Base-by-base conservation (phyloP, 75 land plant genomes). In the Cryptomeria japonica region DNA sequence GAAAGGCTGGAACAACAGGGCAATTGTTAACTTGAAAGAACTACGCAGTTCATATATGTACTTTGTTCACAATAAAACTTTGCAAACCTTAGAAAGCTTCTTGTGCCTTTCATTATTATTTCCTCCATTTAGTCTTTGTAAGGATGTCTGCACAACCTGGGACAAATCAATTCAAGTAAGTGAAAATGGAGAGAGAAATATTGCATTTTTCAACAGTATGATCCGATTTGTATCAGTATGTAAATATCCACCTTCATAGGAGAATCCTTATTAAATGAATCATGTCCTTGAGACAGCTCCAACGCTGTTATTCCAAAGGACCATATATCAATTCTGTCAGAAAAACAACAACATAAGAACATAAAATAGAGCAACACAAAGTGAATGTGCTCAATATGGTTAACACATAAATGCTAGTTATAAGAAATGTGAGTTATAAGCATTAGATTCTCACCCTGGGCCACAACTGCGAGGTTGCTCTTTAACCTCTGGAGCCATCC, bases 401-500 rank as follows among this genome's bases (percentile, higher is more conserved):
- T 28, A 37, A 46, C 28, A 11, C 19, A 36, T 42, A 25, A 80
- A 72, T 38, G 41, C n/a, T 25, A 38, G 78, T 5, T 25, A 34
- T 31, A 42, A 55, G 32, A 84, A 42, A 51, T 28, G 34, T 12
- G 19, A 85, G 10, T 10, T 84, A 19, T 41, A 51, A 46, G 88
- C 18, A 85, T n/a, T 32, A 44, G 87, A 86, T 76, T 75, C 92
- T 42, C 68, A 95, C 97, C 93, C 93, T 86, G 88, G 92, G 88
- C 95, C 96, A 91, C 92, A 96, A 36, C 94, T 95, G 83, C 90
- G 88, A 39, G 83, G 75, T 86, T 90, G 94, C 85, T 96, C 90
- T 95, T 93, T 90, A 46, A 96, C 95, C 75, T 96, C 97, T 53
- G 97, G 97, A 25, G 97, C 97, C 95, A 95, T 95, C 97, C 97